Base-by-base conservation (phyloP, 345 rosid species). In the Alliaria petiolata region DNA sequence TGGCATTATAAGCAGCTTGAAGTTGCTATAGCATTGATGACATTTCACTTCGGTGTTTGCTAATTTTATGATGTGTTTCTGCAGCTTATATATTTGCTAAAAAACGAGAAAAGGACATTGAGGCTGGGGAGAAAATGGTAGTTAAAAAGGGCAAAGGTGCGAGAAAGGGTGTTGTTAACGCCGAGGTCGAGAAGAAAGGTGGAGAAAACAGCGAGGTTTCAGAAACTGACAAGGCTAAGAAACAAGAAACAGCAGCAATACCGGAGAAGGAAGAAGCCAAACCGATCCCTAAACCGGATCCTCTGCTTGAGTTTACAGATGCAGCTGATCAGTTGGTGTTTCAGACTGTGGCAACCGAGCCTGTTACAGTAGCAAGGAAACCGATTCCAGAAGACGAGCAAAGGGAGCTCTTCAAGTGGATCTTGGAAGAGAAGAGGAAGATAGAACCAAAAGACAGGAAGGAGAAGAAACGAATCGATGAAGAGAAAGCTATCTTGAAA, bases 371-470 rank as follows among this genome's bases (percentile, higher is more conserved):
- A 49, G 34, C 74, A 11, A 73, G 83, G 62, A 76, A 82, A 66
- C 93, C 89, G 13, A 47, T 89, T 45, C 80, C 90, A 59, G 89
- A 86, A 76, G 87, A 85, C 62, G 86, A 84, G 73, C 95, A 89
- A 64, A 83, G 81, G 5, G 90, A 87, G 72, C 86, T 89, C 43
- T 86, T 87, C 85, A 54, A 80, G 20, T 89, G 96, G 91, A 82
- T 89, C 4, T 63, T 86, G 86, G 93, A 85, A 75, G 93, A 89
- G 84, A 87, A 89, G 76, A 78, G 93, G 67, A 87, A 83, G 80
- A 39, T 61, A 5, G 83, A 82, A 66, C 91, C 90, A 42, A 85
- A 67, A 72, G 76, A 80, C 70, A 73, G 2, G 7, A 75, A 79
- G 65, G 84, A 81, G 71, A 85, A 81, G 82, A 83, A 80, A 79